phyloP scores from a whole-genome alignment of 2,329 filamentous ascomycete genomes.

The Bipolaris victoriae region DNA sequence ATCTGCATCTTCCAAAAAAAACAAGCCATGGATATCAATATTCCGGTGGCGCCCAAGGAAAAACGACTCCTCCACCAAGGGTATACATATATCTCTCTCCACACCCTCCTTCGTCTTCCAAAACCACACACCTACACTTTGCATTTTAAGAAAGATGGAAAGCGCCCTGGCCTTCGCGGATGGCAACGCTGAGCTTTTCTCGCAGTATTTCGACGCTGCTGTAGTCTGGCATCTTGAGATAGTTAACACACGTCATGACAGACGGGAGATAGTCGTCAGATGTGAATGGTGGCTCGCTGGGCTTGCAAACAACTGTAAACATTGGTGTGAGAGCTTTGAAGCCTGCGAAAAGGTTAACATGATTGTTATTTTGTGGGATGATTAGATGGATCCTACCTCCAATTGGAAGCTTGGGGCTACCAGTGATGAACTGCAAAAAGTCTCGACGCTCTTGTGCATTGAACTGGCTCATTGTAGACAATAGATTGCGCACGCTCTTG shows the following conservation, averaged over 20 bases:
- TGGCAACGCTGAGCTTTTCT: slow-evolving; percentile 80
- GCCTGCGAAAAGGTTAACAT: slow-evolving; percentile 59
- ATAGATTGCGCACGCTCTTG: slow-evolving; percentile 88
- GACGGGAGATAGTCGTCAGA: slow-evolving; percentile 98
- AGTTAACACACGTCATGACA: slow-evolving; percentile 99
- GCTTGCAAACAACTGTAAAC: slow-evolving; percentile 99
- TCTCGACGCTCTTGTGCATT: slow-evolving; percentile 77
- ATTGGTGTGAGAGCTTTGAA: slow-evolving; percentile 97
- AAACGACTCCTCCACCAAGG: background rate
- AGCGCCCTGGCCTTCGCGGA: slow-evolving; percentile 93
- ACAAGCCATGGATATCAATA: slow-evolving; percentile 5
- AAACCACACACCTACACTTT: background rate
- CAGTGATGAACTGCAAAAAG: slow-evolving; percentile 97
- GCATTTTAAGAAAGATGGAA: slow-evolving; percentile 83
- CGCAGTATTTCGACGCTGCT: slow-evolving; percentile 77
- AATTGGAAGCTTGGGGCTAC: slow-evolving; percentile 96
- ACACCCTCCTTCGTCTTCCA: background rate
- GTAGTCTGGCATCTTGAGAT: slow-evolving; percentile 96
- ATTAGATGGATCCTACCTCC: slow-evolving; percentile 69
- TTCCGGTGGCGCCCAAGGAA: slow-evolving; percentile 1
- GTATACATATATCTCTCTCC: slow-evolving; percentile 4
- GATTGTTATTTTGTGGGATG: background rate
- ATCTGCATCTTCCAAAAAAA: background rate
- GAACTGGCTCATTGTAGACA: slow-evolving; percentile 94
- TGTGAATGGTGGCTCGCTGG: slow-evolving; percentile 90